A percentile compares a stretch with the other conserved stretches of the same genome.
These are phyloP conservation scores for Gossypium australe DNA, from an alignment of 345 rosid genomes.

Conservation along the genomic window DNA sequence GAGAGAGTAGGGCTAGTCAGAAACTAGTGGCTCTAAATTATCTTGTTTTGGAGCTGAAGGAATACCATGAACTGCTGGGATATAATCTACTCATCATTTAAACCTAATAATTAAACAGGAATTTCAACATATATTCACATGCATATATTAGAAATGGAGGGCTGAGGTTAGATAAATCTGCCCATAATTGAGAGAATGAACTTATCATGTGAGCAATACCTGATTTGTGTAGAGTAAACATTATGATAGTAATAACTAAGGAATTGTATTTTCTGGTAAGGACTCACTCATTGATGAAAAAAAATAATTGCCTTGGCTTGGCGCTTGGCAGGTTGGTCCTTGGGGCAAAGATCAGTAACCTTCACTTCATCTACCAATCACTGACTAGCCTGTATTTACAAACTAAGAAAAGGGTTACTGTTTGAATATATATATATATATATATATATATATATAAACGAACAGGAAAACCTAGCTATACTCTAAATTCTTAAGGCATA, in stretches of 20 bases:
- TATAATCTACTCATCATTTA: not conserved
- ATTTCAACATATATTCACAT: not conserved
- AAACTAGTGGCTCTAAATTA: not conserved
- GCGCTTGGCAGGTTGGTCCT: not conserved
- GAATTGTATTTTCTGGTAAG: not conserved
- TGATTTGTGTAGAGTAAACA: not conserved
- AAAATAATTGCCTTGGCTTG: not conserved
- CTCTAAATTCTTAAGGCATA: not conserved
- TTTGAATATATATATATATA: not conserved
- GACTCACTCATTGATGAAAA: conserved; percentile 6
- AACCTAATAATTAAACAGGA: not conserved
- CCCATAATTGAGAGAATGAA: not conserved
- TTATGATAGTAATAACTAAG: not conserved
- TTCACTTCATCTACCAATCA: not conserved
- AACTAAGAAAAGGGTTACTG: not conserved
- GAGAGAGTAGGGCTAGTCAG: not conserved
- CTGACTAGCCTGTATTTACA: not conserved
- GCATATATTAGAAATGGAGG: not conserved
- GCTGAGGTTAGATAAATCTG: not conserved
- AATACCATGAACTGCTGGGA: not conserved
- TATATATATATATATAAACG: not conserved
- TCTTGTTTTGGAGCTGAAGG: not conserved
- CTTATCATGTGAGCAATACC: conserved; percentile 7
- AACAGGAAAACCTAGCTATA: not conserved
- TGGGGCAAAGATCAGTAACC: not conserved